Base-by-base conservation (phyloP, 345 rosid genomes). In the Populus ilicifolia region DNA sequence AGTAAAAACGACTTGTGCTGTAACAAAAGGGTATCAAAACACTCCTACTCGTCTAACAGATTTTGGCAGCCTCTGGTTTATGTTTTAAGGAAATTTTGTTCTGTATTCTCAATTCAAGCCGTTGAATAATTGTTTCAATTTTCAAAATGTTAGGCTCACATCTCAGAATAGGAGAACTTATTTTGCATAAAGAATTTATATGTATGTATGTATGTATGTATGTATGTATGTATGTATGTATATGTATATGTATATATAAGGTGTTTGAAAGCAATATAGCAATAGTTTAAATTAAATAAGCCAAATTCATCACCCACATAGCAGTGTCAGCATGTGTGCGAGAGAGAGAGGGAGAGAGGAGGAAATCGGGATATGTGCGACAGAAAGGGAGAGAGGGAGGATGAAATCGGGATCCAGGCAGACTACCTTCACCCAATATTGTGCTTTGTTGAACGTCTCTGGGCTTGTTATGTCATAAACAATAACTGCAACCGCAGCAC, bases 401-500 rank as follows among this genome's bases (percentile, higher is more conserved):
- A 41, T n/a, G 63, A 11, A 59, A 59, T 59, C 9, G 65, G 61
- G 73, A 67, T 78, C 62, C 70, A 30, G 6, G 27, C 25, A 67
- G 65, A 71, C 56, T 86, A 95, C 99, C 99, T 95, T 95, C 44
- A 95, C 97, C 99, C 99, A 95, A 84, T 89, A 95, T 54, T 95
- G 98, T 65, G 99, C 99, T 85, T 95, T 95, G 67, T 77, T 85
- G 78, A 93, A 95, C 25, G 99, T 89, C 25, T 95, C 99, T 18
- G 93, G 93, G 83, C 96, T 93, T 66, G 99, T 95, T 83, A 95
- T 95, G 79, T 95, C 99, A 84, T 95, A 95, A 56, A 93, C 99
- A 84, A 95, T 86, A 79, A 93, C 96, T 64, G 98, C 97, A 71
- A 91, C 96, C 67, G 92, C 98, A 79, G 99, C 99, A 75, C 99